phyloP scores from a whole-genome alignment of 108 stramenopile genomes.

The Epithemia pelagica region DNA sequence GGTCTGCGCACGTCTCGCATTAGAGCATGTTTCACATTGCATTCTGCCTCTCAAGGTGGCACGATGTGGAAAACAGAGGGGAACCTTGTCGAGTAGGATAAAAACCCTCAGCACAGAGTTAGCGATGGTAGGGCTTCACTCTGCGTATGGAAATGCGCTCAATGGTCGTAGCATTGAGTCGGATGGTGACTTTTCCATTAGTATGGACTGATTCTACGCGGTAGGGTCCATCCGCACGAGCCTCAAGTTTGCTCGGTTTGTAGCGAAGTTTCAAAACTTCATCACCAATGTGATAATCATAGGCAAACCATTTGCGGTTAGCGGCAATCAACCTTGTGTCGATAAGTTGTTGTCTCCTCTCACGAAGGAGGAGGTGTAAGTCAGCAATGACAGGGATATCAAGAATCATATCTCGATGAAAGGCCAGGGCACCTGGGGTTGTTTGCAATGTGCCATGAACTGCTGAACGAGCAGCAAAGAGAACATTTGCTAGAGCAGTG shows the following conservation, averaged over 20 bases:
- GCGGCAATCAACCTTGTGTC: slow-evolving; percentile 3
- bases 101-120: no score
- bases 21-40: no score
- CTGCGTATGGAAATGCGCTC: slow-evolving; percentile 31
- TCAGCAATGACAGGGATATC: no score
- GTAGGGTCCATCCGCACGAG: slow-evolving; percentile 24
- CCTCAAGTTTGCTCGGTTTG: slow-evolving; percentile 26
- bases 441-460: no score
- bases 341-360: slow-evolving; percentile 13
- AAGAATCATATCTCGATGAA: no score
- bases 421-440: no score
- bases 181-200: slow-evolving; percentile 35
- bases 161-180: slow-evolving; percentile 4
- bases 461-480: no score
- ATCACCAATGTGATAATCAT: slow-evolving; percentile 19
- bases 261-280: slow-evolving; percentile 9
- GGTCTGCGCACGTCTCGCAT: no score
- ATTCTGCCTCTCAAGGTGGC: no score
- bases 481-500: no score
- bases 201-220: slow-evolving; percentile 20
- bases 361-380: slow-evolving; percentile 9
- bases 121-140: slow-evolving; percentile 17
- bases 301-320: slow-evolving; percentile 8
- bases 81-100: no score
- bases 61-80: no score